phyloP scores from a whole-genome alignment of 352 stramenopile genomes.

The Globisporangium perplexum region DNA sequence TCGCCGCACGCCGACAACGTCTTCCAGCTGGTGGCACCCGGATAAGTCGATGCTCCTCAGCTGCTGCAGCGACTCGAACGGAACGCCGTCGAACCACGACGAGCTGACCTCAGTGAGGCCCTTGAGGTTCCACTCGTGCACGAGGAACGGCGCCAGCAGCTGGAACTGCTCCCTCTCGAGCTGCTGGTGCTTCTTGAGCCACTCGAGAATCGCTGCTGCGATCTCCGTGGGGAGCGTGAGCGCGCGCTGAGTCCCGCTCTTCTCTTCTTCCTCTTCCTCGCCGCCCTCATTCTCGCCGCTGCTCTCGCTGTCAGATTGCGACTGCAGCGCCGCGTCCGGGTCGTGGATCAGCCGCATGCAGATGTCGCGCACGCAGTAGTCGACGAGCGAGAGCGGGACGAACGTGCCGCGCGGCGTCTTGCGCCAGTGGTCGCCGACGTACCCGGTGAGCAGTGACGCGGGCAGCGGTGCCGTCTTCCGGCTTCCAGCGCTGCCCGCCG shows the following conservation, averaged over 20 bases:
- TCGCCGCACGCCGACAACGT: slow-evolving; percentile 37
- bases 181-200: slow-evolving; percentile 47
- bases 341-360: slow-evolving; percentile 39
- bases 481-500: not conserved
- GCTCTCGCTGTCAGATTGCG: not conserved
- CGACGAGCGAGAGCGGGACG: slow-evolving; percentile 45
- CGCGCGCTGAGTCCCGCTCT: not conserved
- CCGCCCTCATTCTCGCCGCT: not conserved
- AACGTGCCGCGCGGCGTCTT: slow-evolving; percentile 32
- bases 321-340: slow-evolving; percentile 12
- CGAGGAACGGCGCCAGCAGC: slow-evolving; percentile 37
- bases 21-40: slow-evolving; percentile 43
- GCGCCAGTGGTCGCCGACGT: slow-evolving; percentile 48
- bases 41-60: slow-evolving; percentile 55
- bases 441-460: slow-evolving; percentile 11
- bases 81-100: slow-evolving; percentile 62
- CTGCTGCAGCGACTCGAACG: slow-evolving; percentile 30
- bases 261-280: not conserved
- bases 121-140: slow-evolving; percentile 53
- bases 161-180: slow-evolving; percentile 57
- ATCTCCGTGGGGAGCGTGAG: slow-evolving; percentile 33
- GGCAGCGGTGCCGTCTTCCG: slow-evolving; percentile 6
- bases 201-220: slow-evolving; percentile 37
- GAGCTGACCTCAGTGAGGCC: slow-evolving; percentile 43
- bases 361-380: slow-evolving; percentile 49